phyloP scores from a whole-genome alignment of 768 basidiomycete species.

The Leccinum subgranulosum region DNA sequence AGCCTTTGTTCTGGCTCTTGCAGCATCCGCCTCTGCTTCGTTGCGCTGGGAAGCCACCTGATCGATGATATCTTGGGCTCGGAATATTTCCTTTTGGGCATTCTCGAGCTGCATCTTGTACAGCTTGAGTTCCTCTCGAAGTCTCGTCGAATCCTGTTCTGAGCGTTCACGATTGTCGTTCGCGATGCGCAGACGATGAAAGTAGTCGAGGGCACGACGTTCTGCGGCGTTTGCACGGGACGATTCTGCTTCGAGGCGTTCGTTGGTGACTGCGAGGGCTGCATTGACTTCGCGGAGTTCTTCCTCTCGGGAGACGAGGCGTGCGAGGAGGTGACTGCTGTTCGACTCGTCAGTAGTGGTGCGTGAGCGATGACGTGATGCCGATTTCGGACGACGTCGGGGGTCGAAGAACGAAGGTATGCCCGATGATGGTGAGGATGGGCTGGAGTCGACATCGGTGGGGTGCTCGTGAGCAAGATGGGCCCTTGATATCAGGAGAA shows the following conservation, averaged over 20 bases:
- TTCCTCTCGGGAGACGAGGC: constrained; percentile 28
- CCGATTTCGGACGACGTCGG: constrained; percentile 25
- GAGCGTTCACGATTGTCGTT: constrained; percentile 38
- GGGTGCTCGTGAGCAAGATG: constrained; percentile 28
- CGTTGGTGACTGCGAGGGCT: constrained; percentile 20
- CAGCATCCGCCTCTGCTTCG: constrained; percentile 45
- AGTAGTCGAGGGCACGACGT: constrained; percentile 45
- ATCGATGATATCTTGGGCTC: constrained; percentile 42
- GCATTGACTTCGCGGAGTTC: constrained; percentile 32
- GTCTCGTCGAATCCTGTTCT: constrained; percentile 37
- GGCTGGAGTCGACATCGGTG: constrained; percentile 28
- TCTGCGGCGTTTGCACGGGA: constrained; percentile 44
- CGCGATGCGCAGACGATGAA: constrained; percentile 38
- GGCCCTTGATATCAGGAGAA: constrained; percentile 13
- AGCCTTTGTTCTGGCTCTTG: constrained; percentile 43
- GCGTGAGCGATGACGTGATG: constrained; percentile 26
- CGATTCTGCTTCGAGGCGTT: constrained; percentile 41
- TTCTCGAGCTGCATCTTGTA: constrained; percentile 45
- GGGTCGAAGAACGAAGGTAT: constrained; percentile 15
- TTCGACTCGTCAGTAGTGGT: constrained; percentile 27
- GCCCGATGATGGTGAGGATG: constrained; percentile 26
- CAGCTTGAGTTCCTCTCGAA: constrained; percentile 41
- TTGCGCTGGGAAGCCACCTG: constrained; percentile 40
- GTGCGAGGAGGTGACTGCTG: constrained; percentile 30
- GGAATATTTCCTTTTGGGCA: constrained; percentile 43